Base-by-base conservation (phyloP, 305 asterid species). In the Vinca major region DNA sequence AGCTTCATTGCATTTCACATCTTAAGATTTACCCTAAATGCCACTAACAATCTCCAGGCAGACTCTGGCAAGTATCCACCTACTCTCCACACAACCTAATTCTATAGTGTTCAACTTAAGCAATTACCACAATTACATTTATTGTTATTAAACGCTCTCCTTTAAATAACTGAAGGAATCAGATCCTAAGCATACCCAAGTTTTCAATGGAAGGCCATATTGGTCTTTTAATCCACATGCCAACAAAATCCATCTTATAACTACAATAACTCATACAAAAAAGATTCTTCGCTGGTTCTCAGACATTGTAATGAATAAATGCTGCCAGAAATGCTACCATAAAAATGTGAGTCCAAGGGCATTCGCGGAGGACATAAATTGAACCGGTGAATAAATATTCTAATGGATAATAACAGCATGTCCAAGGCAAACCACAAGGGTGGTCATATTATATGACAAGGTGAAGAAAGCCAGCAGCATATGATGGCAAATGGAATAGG, bases 301-400 rank as follows among this genome's bases (percentile, higher is more conserved):
- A 9, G 19, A 55, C 75, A 5, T 37, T 17, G 33, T 45, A 16
- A 65, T 37, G 39, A 71, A 36, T 60, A 65, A 11, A 71, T 54
- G 51, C 26, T 47, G 71, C 33, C 45, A 64, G 51, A 47, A 12
- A 20, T 14, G 21, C 13, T 14, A 12, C 48, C 33, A 50, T 19
- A 16, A 52, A 47, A 39, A 56, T 56, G 60, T 49, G 33, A 4
- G 36, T 57, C 37, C 53, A 49, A 66, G 13, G 14, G 53, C 71
- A 56, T n/a, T 50, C 16, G 12, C 19, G 65, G 33, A 55, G 11
- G 49, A 26, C 3, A 26, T 47, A 17, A 21, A 44, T 26, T 44
- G 45, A 45, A 55, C 33, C 33, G 43, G 44, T 47, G 53, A 58
- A 12, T 8, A 53, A 53, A 53, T n/a, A 13, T 53, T 53, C 60